These are phyloP conservation scores for Aspergillus sp. DNA, from an alignment of 2,329 filamentous ascomycete genomes.

Conservation along the genomic window DNA sequence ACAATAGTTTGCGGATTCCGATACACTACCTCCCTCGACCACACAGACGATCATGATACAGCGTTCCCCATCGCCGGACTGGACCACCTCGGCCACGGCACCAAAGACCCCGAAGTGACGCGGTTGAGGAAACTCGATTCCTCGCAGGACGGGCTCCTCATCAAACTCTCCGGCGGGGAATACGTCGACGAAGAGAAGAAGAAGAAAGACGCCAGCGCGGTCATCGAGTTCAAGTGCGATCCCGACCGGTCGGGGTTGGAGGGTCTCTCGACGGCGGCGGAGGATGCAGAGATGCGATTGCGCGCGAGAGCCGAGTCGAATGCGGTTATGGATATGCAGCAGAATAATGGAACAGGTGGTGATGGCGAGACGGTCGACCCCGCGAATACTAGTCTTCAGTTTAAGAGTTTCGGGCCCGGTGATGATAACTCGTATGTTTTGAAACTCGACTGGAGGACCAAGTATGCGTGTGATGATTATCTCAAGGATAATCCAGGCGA, in stretches of 20 bases:
- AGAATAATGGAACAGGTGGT: constrained; percentile 10
- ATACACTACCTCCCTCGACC: constrained; percentile 46
- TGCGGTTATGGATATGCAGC: background rate
- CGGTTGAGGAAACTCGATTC: constrained; percentile 64
- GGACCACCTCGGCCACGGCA: constrained; percentile 49
- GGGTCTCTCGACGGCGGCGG: constrained; percentile 26
- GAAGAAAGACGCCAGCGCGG: constrained; percentile 57
- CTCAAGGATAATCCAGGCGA: constrained; percentile 41
- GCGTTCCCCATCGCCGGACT: constrained; percentile 73
- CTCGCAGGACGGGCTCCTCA: constrained; percentile 65
- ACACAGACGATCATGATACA: constrained; percentile 47
- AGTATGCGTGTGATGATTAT: constrained; percentile 71
- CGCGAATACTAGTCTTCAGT: constrained; percentile 60
- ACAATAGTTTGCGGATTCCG: constrained; percentile 69
- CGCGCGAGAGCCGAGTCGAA: constrained; percentile 4
- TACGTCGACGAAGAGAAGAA: constrained; percentile 46
- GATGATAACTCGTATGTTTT: constrained; percentile 60
- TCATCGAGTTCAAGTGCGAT: constrained; percentile 85
- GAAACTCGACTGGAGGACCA: constrained; percentile 78
- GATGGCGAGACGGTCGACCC: constrained; percentile 12
- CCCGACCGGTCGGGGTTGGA: constrained; percentile 67
- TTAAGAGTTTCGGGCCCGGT: constrained; percentile 65
- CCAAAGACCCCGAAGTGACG: constrained; percentile 57
- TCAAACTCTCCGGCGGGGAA: constrained; percentile 61
- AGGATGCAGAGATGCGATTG: constrained; percentile 26